Evolutionary conservation across 208 protist genomes (phyloP), one percentile per base, ranked within the genome.

Genomic region (Novymonas esmeraldas): DNA sequence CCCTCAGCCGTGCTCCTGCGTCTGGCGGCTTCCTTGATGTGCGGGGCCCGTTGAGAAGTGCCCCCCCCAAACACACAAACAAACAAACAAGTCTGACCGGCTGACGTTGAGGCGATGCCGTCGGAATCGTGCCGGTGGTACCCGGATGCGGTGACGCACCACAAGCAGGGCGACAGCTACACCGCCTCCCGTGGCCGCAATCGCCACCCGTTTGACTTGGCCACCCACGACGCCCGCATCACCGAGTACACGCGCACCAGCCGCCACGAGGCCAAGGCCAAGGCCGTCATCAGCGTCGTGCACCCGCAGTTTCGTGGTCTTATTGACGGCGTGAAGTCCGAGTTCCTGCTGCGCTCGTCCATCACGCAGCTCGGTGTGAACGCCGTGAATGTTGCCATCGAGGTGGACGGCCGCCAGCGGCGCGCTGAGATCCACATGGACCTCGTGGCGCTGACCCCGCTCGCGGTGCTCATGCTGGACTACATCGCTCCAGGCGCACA

Each of bases 291-390:
- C 28, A 46, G 61, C 14, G 41, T 58, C 34, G 67, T 97, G 38
- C 85, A 91, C 52, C 81, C 82, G 24, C 89, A 93, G 63, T 97
- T 97, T 62, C 84, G 87, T 31, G 92, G 89, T 10, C 85, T 95
- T 39, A 50, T 67, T 18, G 62, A 84, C 29, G 78, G 63, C 46
- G 82, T 93, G 14, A 54, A 52, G 34, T 80, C 81, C 45, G 82
- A 94, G 50, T 97, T 97, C 69, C 76, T 94, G 61, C 75, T 96
- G 39, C 89, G 90, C 48, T 92, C 88, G 18, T 95, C 93, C 42
- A 84, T 95, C 45, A 92, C 93, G 20, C 93, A 97, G 70, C 80
- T 97, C 39, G 93, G 93, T 54, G 83, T 97, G 57, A 95, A 95
- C 55, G 84, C 82, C 18, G 83, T 87, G 56, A 78, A 92, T 58